Evolutionary conservation across 2,329 filamentous ascomycete species (phyloP), one percentile per base, ranked within the genome.

Genomic region (Neonectria magnoliae): DNA sequence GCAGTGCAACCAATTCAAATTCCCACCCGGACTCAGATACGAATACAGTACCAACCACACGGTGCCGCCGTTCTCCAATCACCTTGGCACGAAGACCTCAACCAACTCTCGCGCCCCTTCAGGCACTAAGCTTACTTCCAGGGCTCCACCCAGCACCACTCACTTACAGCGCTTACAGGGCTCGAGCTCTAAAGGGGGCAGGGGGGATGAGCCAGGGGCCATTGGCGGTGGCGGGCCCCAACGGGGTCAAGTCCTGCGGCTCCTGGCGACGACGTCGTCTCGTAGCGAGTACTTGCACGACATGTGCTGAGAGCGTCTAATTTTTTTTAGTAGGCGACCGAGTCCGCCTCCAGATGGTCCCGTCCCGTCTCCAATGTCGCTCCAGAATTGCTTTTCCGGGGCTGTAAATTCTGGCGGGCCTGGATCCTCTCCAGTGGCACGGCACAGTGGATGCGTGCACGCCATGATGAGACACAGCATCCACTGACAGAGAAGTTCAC

Each of bases 101-200:
- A 22, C 50, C 52, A 54, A 55, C 41, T 60, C 42, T 52, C 31
- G 29, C 55, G 55, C 50, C 55, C 18, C 48, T 51, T 11, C 29
- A 29, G 48, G n/a, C 29, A 36, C 48, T 51, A 60, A 55, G 57
- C 57, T 60, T 55, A 48, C 55, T 27, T 62, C 18, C 48, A 53
- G 29, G 25, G 16, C 53, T 18, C 41, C 50, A 58, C 60, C 33
- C n/a, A 3, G 22, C 22, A 41, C 51, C 51, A 53, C 48, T 59
- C 60, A 64, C 56, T 59, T 64, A 60, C 61, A 64, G 51, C 52
- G 45, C 56, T 51, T 50, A 58, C 61, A 27, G 25, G 57, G 36
- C 36, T 44, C 18, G 38, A 47, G 57, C 57, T 60, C 18, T 20
- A 33, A 63, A 57, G 48, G 50, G 60, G 50, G 38, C 61, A 64